Evolutionary conservation across 2,329 filamentous ascomycete species (phyloP).

Genomic region (Stagonosporopsis chrysanthemi): DNA sequence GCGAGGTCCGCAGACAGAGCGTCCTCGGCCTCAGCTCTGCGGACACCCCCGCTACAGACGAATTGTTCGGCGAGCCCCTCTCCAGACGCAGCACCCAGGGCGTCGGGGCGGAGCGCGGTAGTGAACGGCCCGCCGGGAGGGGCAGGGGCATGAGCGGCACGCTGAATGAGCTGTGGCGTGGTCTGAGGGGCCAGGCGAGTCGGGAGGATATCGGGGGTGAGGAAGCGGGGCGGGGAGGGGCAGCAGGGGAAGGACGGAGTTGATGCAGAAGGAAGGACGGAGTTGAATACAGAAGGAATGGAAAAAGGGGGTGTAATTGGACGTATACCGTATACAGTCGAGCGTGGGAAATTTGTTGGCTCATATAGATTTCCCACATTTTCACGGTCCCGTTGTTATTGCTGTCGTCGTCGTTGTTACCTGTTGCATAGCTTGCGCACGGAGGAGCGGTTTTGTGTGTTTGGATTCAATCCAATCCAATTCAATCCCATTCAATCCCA

Average conservation of each 20-base stretch:
- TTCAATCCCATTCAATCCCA: too few species aligned
- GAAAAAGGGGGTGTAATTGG: too few species aligned
- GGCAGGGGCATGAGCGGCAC: conserved; percentile 43
- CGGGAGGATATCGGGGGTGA: conserved; percentile 19
- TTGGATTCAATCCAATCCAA: too few species aligned
- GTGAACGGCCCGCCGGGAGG: conserved; percentile 1
- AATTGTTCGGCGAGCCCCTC: conserved; percentile 31
- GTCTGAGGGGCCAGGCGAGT: conserved; percentile 29
- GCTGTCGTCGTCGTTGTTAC: too few species aligned
- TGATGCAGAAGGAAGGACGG: too few species aligned
- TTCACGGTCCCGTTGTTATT: too few species aligned
- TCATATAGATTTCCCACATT: too few species aligned
- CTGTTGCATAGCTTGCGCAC: too few species aligned
- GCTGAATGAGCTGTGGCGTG: conserved; percentile 41
- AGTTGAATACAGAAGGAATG: too few species aligned
- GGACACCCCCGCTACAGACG: conserved; percentile 15
- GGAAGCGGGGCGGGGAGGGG: background rate
- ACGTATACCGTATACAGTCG: too few species aligned
- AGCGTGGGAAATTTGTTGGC: too few species aligned
- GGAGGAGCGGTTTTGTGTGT: too few species aligned
- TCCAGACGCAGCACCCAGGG: conserved; percentile 32
- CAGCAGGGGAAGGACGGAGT: background rate
- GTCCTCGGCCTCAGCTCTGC: conserved; percentile 29
- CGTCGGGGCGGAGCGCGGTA: background rate
- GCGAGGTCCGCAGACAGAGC: conserved; percentile 26